Evolutionary conservation across 768 basidiomycete species (phyloP).

Genomic region (Hydnomerulius pinastri): DNA sequence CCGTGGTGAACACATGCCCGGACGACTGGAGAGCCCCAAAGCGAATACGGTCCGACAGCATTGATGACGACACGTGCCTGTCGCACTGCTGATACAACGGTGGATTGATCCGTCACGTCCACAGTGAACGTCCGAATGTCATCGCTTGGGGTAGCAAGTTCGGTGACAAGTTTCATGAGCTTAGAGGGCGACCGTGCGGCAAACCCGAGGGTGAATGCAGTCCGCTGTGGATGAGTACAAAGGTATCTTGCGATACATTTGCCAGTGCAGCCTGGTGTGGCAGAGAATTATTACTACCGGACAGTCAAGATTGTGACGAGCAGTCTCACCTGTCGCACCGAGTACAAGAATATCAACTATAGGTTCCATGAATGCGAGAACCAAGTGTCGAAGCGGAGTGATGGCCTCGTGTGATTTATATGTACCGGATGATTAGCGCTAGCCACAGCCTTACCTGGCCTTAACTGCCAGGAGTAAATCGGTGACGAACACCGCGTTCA

Average conservation of each 20-base stretch:
- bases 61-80: slow-evolving; percentile 64
- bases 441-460: not conserved
- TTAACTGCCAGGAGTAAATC: not conserved
- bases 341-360: slow-evolving; percentile 8
- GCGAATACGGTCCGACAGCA: slow-evolving; percentile 66
- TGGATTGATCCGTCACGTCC: slow-evolving; percentile 53
- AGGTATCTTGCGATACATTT: slow-evolving; percentile 1
- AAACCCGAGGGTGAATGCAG: not conserved
- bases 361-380: not conserved
- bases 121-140: slow-evolving; percentile 48
- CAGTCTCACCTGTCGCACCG: not conserved
- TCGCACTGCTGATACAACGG: slow-evolving; percentile 55
- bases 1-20: slow-evolving; percentile 70
- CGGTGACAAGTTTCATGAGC: not conserved
- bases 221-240: not conserved
- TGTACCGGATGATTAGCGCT: not conserved
- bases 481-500: not conserved
- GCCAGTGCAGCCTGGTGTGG: slow-evolving; percentile 4
- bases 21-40: slow-evolving; percentile 64
- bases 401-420: not conserved
- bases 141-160: slow-evolving; percentile 1
- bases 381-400: slow-evolving; percentile 4
- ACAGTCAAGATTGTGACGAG: not conserved
- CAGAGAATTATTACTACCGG: not conserved
- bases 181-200: not conserved